Evolutionary conservation across 257 asterid species (phyloP), one percentile per base, ranked within the genome.

Genomic region (Echites panduratus): DNA sequence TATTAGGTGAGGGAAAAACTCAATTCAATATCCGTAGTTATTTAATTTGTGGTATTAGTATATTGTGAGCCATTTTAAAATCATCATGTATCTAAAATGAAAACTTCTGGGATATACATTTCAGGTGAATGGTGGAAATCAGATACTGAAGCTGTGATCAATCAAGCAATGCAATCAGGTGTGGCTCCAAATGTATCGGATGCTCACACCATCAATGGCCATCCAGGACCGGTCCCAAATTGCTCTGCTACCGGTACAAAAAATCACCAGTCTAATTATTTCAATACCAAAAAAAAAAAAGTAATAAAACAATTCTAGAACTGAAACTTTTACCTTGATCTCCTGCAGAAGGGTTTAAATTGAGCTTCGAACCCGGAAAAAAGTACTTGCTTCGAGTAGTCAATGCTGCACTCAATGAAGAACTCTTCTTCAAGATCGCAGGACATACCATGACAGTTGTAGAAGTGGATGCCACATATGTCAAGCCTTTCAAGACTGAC

Each of bases 111-210:
- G 43, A 47, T n/a, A 67, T 4, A 5, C 9, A 58, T 17, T 73
- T 78, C 64, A 90, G 98, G 83, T 64, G 99, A 94, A 74, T 94
- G 99, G 99, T 94, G 99, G 99, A 94, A 89, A 79, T 90, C 99
- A 2, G 96, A 94, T 70, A 87, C 92, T 0, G 96, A 91, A 76
- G 95, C 84, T 17, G 89, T 94, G 68, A 85, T 89, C 76, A 91
- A 86, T 43, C 85, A 88, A 75, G 99, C 99, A 41, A 20, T 82
- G 59, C 83, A 79, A 27, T 87, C 96, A 2, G 99, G 99, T 27
- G 61, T 84, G 22, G 97, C 97, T 0, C 93, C 99, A 0, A 94
- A 94, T 56, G 96, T 94, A 0, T 94, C 99, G 2, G 97, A 94
- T 66, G 96, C 99, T 73, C 96, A 91, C 86, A 91, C 95, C 0